A percentile compares a stretch with the other conserved stretches of the same genome.
These are phyloP conservation scores for Penicillium pulvis DNA, from an alignment of 495 filamentous ascomycete species.

Conservation along the genomic window DNA sequence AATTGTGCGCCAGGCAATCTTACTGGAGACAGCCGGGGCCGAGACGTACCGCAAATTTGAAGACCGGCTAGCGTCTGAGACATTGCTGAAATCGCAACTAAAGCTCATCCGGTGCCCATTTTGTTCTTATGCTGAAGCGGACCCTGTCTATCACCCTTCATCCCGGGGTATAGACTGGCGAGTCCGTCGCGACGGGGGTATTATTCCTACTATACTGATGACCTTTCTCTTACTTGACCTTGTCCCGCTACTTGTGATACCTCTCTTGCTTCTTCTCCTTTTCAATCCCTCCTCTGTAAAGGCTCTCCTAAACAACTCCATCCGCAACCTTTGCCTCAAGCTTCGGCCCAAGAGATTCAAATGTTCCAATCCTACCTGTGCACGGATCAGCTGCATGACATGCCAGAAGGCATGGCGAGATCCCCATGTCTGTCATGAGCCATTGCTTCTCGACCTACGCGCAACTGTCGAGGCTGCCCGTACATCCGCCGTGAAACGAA, in stretches of 20 bases:
- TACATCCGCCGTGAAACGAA: slow-evolving; percentile 91
- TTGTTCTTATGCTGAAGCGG: slow-evolving; percentile 86
- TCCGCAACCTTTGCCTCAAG: slow-evolving; percentile 64
- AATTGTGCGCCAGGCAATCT: slow-evolving; percentile 70
- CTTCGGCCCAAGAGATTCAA: slow-evolving; percentile 69
- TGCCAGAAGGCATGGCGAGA: slow-evolving; percentile 69
- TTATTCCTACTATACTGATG: slow-evolving; percentile 36
- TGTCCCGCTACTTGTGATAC: slow-evolving; percentile 54
- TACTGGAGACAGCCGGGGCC: slow-evolving; percentile 63
- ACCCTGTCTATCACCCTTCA: slow-evolving; percentile 70
- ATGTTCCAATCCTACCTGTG: slow-evolving; percentile 69
- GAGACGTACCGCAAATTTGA: slow-evolving; percentile 74
- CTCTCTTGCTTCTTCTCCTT: slow-evolving; percentile 48
- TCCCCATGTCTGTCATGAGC: slow-evolving; percentile 67
- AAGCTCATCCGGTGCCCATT: slow-evolving; percentile 87
- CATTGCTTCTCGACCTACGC: slow-evolving; percentile 68
- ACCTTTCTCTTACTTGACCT: slow-evolving; percentile 46
- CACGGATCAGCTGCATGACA: slow-evolving; percentile 71
- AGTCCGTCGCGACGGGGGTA: slow-evolving; percentile 53
- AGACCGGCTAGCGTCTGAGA: slow-evolving; percentile 71
- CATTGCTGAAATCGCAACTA: slow-evolving; percentile 67
- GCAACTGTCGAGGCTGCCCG: slow-evolving; percentile 88
- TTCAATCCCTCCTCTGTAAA: slow-evolving; percentile 39
- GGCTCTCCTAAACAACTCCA: slow-evolving; percentile 51
- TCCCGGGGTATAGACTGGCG: slow-evolving; percentile 42